Evolutionary conservation across 2,329 filamentous ascomycete genomes (phyloP), one percentile per base, ranked within the genome.

Genomic region (Aureobasidium subglaciale): DNA sequence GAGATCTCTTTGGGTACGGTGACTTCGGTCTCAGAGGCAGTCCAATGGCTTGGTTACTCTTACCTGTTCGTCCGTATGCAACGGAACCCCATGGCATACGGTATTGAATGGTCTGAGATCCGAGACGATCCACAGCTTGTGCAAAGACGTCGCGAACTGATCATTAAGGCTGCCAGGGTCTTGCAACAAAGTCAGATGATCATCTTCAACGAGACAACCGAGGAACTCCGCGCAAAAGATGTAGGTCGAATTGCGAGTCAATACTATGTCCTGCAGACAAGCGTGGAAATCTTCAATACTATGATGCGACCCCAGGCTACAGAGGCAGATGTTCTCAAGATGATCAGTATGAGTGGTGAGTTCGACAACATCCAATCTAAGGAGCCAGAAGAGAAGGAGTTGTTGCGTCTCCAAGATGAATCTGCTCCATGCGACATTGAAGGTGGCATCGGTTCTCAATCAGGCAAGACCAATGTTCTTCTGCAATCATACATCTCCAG

Each of bases 11-110:
- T 99, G 8, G 93, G 93, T 1, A 99, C 95, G 0, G 95, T 99
- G 16, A 97, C 92, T 0, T 96, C 92, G 1, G 87, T 99, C 2
- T 78, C 86, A 2, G 95, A 99, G 73, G 93, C 89, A 0, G 91
- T 96, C 1, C 89, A 95, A 61, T 99, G 93, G 93, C 86, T 99
- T 29, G 92, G 95, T 13, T 99, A 99, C 69, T 96, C 92, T 0
- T 99, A 97, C 66, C 78, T 99, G 0, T 99, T 96, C 68, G 92
- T 99, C 35, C 87, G 93, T 35, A 99, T 99, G 93, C 85, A 88
- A 67, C 83, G 88, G 58, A 96, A 93, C 61, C 92, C 91, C 4
- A 82, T 92, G 66, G 85, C 86, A 1, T 99, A 99, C 65, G 93
- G 92, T 2, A 97, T 99, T 46, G 91, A 96, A 63, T 97, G 89